Base-by-base conservation (phyloP, 805 yeast species). In the Candida maris region DNA sequence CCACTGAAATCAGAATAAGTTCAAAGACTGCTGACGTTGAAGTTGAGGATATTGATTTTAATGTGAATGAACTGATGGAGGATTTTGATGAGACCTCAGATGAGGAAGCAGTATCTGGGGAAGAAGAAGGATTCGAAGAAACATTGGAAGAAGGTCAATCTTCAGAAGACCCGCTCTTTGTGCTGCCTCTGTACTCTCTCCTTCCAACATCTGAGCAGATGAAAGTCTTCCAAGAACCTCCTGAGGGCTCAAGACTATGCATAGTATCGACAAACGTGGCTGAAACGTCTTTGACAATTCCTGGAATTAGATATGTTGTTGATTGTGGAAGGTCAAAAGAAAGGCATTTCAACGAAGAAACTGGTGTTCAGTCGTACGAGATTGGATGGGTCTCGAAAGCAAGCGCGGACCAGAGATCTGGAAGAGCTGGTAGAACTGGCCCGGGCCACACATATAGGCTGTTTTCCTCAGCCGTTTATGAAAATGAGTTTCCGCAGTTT, bases 361-460 rank as follows among this genome's bases (percentile, higher is more conserved):
- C 87, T 9, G 95, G 95, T 3, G 95, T 93, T 22, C 97, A 91
- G 62, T 84, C 94, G 41, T 94, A 84, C 61, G 93, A 85, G 53
- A 72, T 93, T 33, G 83, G 77, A 37, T 93, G 97, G 97, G 70
- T 89, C 4, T 83, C 95, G 31, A 88, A 93, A 52, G 99, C 99
- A 2, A 83, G 95, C 41, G 91, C 97, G 0, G 93, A 79, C 48
- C 99, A 93, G 67, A 75, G 99, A 65, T 66, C 94, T 14, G 97
- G 97, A 56, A 80, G 97, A 69, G 97, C 97, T 34, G 97, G 97
- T 57, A 81, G 97, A 72, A 89, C 96, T 1, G 98, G 97, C 0
- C 97, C 98, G 0, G 99, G 99, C 40, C 97, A 93, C 54, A 86
- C 96, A 58, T 93, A 93, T 58, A 68, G 98, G 42, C 61, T 93